A percentile compares a stretch with the other conserved stretches of the same genome.
phyloP scores from a whole-genome alignment of 129 eudicot species.

The Apium graveolens region DNA sequence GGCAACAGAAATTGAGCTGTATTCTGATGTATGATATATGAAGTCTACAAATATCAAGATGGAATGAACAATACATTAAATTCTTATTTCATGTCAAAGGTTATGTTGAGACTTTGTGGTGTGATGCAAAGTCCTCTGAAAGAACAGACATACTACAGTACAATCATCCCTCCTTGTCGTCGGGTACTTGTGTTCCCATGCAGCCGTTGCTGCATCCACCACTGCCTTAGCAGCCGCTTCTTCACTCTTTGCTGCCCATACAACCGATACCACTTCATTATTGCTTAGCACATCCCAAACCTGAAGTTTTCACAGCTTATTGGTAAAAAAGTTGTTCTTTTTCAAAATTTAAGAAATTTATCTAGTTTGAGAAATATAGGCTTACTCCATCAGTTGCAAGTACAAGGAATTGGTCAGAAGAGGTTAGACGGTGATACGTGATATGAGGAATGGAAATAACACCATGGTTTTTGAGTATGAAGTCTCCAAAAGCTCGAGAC shows the following conservation, averaged over 20 bases:
- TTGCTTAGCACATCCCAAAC: slow-evolving; percentile 94
- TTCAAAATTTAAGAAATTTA: not conserved
- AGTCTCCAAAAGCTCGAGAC: slow-evolving; percentile 94
- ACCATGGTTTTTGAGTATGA: slow-evolving; percentile 61
- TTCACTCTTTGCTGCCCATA: slow-evolving; percentile 48
- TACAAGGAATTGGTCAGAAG: slow-evolving; percentile 66
- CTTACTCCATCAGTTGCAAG: slow-evolving; percentile 90
- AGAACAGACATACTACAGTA: slow-evolving; percentile 66
- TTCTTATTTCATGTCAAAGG: not conserved
- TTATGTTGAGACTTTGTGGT: not conserved
- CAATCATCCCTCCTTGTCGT: slow-evolving; percentile 69
- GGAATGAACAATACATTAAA: not conserved
- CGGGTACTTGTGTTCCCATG: slow-evolving; percentile 73
- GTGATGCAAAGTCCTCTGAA: slow-evolving; percentile 26
- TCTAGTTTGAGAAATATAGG: not conserved
- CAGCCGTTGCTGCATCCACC: slow-evolving; percentile 49
- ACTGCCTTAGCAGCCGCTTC: slow-evolving; percentile 69
- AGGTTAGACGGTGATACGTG: slow-evolving; percentile 40
- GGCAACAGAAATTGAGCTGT: not conserved
- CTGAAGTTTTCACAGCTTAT: slow-evolving; percentile 19
- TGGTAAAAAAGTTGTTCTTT: not conserved
- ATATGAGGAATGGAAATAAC: slow-evolving; percentile 67
- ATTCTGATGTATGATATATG: not conserved
- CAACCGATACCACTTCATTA: slow-evolving; percentile 46
- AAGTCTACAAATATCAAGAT: not conserved